Evolutionary conservation across 2,329 filamentous ascomycete species (phyloP), one percentile per base, ranked within the genome.

Genomic region (Ophiostoma tasmaniense): DNA sequence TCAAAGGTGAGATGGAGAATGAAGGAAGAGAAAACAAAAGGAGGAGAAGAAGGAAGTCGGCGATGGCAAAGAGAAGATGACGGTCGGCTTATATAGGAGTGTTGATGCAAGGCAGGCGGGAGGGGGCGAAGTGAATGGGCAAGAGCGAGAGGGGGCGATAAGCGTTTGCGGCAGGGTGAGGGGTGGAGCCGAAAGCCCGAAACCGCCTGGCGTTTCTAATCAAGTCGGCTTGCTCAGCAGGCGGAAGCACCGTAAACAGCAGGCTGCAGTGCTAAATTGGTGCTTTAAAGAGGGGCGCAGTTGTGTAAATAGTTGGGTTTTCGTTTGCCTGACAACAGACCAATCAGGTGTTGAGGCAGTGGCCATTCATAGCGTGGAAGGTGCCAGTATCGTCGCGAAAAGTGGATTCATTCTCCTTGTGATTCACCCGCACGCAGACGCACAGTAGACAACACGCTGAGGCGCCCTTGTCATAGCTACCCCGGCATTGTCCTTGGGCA

Each of bases 1-100:
- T 68, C 66, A 66, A 11, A 13, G 71, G 70, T 71, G 33, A 37
- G 72, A 72, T 73, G 73, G 68, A 74, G 73, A 75, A 30, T 42
- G 45, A 45, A 65, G 28, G 17, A 66, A 73, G 72, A 70, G 37
- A 66, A 22, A 59, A 20, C 3, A 65, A 35, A 30, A 62, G 28
- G 75, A 64, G 17, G 17, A n/a, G 30, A 10, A 10, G 13, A 73
- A 75, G 72, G 71, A 52, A 20, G 25, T 30, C 8, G 50, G 2
- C 3, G 50, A 73, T 73, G 69, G 70, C 67, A 68, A 69, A 61
- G 68, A 69, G 71, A 68, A 70, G 70, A 66, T 17, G 52, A 30
- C 55, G 30, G 67, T 66, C 66, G 64, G 45, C 55, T 67, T 70
- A 67, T 35, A 66, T 70, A 68, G 39, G 22, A 37, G 28, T n/a